Evolutionary conservation across 2,329 filamentous ascomycete species (phyloP).

Genomic region (Camillea tinctor): DNA sequence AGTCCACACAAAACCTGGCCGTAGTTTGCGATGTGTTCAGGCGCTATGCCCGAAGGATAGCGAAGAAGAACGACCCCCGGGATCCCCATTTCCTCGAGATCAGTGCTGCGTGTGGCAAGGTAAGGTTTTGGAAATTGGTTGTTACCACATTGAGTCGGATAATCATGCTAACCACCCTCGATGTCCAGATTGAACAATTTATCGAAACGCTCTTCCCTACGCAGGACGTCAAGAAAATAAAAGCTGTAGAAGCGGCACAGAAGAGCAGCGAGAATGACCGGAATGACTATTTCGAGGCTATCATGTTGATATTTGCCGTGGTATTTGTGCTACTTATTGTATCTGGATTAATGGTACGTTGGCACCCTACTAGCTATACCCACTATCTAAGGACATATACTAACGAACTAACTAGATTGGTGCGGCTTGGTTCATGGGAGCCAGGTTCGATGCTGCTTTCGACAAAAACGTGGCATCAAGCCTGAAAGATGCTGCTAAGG

Average conservation of each 20-base stretch:
- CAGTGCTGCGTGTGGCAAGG: conserved; percentile 84
- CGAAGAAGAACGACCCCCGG: conserved; percentile 88
- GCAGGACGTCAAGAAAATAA: conserved; percentile 66
- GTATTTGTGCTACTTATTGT: conserved; percentile 69
- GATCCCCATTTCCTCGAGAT: conserved; percentile 93
- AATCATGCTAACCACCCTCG: conserved; percentile 7
- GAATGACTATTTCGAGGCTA: conserved; percentile 57
- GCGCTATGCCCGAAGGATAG: conserved; percentile 75
- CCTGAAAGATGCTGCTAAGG: conserved; percentile 22
- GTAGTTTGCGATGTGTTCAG: conserved; percentile 81
- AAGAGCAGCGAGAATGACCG: conserved; percentile 41
- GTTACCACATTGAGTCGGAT: not conserved
- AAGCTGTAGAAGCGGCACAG: conserved; percentile 38
- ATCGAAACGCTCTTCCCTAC: conserved; percentile 91
- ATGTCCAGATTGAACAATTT: conserved; percentile 81
- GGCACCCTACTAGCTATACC: not conserved
- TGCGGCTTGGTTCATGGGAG: conserved; percentile 75
- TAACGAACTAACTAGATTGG: conserved; percentile 57
- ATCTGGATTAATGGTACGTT: conserved; percentile 74
- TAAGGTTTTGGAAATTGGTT: conserved; percentile 36
- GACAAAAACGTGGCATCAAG: conserved; percentile 43
- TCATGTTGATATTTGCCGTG: conserved; percentile 66
- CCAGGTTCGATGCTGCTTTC: conserved; percentile 73
- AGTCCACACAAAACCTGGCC: conserved; percentile 87
- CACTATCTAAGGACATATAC: not conserved